Conservation (phyloP, 306 rosid species). For the Quercus glauca region DNA sequence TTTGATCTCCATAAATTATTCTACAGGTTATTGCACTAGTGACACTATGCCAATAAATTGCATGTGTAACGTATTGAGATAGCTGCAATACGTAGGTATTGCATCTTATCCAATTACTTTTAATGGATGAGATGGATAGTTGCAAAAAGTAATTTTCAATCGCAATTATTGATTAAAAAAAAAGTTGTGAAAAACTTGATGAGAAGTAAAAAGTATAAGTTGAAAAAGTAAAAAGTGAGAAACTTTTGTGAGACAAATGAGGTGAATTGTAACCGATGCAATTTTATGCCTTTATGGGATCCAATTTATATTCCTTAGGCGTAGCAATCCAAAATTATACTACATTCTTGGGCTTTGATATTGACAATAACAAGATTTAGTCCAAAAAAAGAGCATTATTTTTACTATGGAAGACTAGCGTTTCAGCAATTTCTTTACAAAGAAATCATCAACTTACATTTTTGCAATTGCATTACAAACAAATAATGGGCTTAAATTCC, state of each 20-base stretch:
- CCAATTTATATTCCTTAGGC: background rate
- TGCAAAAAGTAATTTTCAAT: too few species aligned
- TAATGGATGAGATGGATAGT: too few species aligned
- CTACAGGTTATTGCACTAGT: constrained; percentile 11
- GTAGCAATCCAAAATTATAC: background rate
- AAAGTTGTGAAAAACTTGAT: too few species aligned
- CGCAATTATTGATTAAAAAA: too few species aligned
- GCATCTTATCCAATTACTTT: too few species aligned
- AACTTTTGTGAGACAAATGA: too few species aligned
- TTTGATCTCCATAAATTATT: background rate
- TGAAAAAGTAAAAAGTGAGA: too few species aligned
- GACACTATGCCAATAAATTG: background rate
- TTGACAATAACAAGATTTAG: background rate
- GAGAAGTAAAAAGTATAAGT: too few species aligned
- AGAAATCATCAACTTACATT: background rate
- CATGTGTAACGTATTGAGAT: background rate
- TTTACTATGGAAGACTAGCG: background rate
- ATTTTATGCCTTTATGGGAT: background rate
- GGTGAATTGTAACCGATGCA: too few species aligned
- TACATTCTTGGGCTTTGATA: constrained; percentile 19
- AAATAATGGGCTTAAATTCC: constrained; percentile 6
- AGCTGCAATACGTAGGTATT: too few species aligned
- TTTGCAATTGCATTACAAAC: background rate
- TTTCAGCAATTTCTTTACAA: constrained; percentile 25
- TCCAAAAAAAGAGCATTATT: background rate